phyloP scores from a whole-genome alignment of 1,284 basidiomycete species.

The Agroathelia rolfsii region DNA sequence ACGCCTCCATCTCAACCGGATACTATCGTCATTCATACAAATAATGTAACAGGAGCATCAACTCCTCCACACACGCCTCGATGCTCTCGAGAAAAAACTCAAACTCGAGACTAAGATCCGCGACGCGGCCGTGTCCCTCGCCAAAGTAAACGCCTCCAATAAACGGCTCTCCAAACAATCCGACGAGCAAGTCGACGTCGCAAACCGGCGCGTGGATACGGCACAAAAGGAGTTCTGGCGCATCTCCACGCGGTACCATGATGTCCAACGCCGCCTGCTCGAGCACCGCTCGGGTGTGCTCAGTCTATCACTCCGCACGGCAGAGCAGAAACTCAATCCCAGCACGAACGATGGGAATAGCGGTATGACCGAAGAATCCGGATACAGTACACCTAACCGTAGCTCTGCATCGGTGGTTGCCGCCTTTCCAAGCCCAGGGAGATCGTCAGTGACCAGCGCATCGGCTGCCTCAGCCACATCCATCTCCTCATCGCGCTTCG shows the following conservation, averaged over 20 bases:
- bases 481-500: conserved; percentile 51
- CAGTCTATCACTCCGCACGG: conserved; percentile 53
- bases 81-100: conserved; percentile 59
- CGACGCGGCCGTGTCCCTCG: conserved; percentile 63
- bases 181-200: conserved; percentile 58
- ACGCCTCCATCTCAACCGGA: background rate
- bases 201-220: conserved; percentile 55
- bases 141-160: conserved; percentile 53
- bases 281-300: conserved; percentile 74
- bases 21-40: conserved; percentile 5
- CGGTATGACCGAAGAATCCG: conserved; percentile 31
- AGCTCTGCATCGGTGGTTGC: conserved; percentile 33
- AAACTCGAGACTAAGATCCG: conserved; percentile 71
- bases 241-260: conserved; percentile 49
- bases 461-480: conserved; percentile 30
- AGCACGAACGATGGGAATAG: conserved; percentile 15
- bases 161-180: conserved; percentile 55
- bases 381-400: conserved; percentile 41
- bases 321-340: conserved; percentile 50
- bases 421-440: conserved; percentile 46
- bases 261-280: conserved; percentile 50
- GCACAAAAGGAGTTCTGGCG: conserved; percentile 64
- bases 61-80: conserved; percentile 49
- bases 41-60: conserved; percentile 49
- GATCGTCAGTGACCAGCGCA: conserved; percentile 34